Base-by-base conservation (phyloP, 805 yeast genomes). In the Wickerhamiella shivajii region DNA sequence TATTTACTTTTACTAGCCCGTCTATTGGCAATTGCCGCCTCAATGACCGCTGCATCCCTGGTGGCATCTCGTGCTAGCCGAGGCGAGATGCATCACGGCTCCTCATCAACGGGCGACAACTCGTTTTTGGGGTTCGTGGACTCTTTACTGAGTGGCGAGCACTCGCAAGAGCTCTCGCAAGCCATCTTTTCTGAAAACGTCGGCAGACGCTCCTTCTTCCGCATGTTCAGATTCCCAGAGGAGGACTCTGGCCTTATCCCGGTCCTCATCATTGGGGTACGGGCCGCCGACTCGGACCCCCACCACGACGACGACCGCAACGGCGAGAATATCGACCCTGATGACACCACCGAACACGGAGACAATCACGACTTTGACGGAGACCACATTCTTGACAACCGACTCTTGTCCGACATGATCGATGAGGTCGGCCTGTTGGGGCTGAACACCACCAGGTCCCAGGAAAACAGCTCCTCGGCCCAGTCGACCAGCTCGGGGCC, bases 261-360 rank as follows among this genome's bases (percentile, higher is more conserved):
- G 1, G 66, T 67, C 3, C 52, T 67, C 37, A 60, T 67, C 16
- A 59, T 67, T 14, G 70, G 72, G 5, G 63, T 67, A 15, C 50
- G 71, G 6, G 62, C 69, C 1, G 61, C 49, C 34, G 49, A 47
- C 12, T 13, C 12, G 5, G 13, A 4, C 4, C 19, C 18, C 4
- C 11, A 15, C 8, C 21, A 24, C 3, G 22, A 18, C n/a, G 18
- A 24, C 7, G 32, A 29, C 6, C 19, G 16, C 23, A 20, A 20
- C 11, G 23, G 11, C 23, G 17, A 5, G 8, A 18, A 18, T 20
- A 18, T n/a, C 27, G 9, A 28, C 31, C 13, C 8, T 6, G 29
- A 13, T 13, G 26, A 29, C 12, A 26, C 6, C 14, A 11, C 12
- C 15, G 18, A 2, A 18, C 19, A 21, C 32, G 19, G 5, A 5